phyloP scores from a whole-genome alignment of 1,284 basidiomycete genomes.

The Trichosporon sp. region DNA sequence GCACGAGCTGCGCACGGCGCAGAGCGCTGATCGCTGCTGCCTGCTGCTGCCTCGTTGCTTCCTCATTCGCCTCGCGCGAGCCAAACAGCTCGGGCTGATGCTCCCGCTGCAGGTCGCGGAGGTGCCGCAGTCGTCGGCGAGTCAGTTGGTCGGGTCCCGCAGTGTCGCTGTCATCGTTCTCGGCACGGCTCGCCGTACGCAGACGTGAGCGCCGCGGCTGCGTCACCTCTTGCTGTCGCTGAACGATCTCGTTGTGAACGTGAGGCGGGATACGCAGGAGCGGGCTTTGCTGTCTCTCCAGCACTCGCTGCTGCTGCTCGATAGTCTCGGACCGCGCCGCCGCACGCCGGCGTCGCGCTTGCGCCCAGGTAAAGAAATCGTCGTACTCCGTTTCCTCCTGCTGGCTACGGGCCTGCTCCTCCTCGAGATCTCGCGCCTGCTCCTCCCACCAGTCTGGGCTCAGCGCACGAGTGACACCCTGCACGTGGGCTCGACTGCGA shows the following conservation, averaged over 20 bases:
- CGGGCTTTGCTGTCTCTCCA: background rate
- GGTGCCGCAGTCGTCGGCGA: background rate
- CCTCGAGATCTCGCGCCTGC: background rate
- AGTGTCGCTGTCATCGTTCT: background rate
- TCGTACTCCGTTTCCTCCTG: background rate
- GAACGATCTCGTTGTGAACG: background rate
- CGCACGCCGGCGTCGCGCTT: background rate
- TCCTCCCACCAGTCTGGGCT: constrained; percentile 1
- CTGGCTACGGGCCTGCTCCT: background rate
- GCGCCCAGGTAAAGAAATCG: constrained; percentile 1
- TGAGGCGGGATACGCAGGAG: background rate
- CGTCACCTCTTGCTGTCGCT: background rate
- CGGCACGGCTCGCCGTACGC: background rate
- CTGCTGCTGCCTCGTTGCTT: background rate
- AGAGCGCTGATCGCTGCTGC: background rate
- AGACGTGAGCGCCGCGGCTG: background rate
- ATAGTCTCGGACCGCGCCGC: background rate
- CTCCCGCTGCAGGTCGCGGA: background rate
- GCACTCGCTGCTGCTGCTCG: background rate
- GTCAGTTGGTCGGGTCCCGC: background rate
- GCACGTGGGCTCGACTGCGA: constrained; percentile 4
- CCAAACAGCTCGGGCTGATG: background rate
- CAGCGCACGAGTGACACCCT: constrained; percentile 8
- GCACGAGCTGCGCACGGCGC: background rate
- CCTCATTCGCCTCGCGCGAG: background rate